These are phyloP conservation scores for Nicotiana noctiflora DNA, from an alignment of 257 asterid species.

Conservation along the genomic window DNA sequence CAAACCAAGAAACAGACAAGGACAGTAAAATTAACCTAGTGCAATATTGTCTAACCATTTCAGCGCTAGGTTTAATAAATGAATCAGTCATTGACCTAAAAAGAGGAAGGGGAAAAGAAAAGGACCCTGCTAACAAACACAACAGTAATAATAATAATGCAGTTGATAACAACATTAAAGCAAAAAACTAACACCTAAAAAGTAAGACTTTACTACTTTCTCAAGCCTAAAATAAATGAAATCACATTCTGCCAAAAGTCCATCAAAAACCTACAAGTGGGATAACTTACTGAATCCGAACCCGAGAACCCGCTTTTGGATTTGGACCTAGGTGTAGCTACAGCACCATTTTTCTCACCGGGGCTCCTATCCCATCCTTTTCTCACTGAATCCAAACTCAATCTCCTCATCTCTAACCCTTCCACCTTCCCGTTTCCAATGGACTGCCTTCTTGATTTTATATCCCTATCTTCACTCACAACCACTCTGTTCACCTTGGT, in stretches of 20 bases:
- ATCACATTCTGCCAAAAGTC: constrained; percentile 1
- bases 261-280: not conserved
- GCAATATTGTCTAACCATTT: not conserved
- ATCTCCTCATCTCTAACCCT: constrained; percentile 42
- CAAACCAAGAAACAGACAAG: not conserved
- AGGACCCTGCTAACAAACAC: not conserved
- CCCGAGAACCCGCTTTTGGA: constrained; percentile 16
- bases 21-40: not conserved
- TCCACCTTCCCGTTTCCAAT: constrained; percentile 43
- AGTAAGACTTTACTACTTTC: not conserved
- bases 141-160: not conserved
- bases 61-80: not conserved
- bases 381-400: constrained; percentile 75
- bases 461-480: constrained; percentile 31
- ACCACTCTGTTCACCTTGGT: constrained; percentile 3
- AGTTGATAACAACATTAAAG: constrained; percentile 1
- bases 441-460: constrained; percentile 61
- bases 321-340: constrained; percentile 31
- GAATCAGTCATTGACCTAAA: not conserved
- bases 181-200: not conserved
- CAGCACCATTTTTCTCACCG: constrained; percentile 23
- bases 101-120: not conserved
- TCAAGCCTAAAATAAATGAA: not conserved
- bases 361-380: constrained; percentile 75
- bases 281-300: constrained; percentile 38